These are phyloP conservation scores for Cenchrus fungigraminus DNA, from an alignment of 176 grass and related monocot genomes.

Conservation along the genomic window DNA sequence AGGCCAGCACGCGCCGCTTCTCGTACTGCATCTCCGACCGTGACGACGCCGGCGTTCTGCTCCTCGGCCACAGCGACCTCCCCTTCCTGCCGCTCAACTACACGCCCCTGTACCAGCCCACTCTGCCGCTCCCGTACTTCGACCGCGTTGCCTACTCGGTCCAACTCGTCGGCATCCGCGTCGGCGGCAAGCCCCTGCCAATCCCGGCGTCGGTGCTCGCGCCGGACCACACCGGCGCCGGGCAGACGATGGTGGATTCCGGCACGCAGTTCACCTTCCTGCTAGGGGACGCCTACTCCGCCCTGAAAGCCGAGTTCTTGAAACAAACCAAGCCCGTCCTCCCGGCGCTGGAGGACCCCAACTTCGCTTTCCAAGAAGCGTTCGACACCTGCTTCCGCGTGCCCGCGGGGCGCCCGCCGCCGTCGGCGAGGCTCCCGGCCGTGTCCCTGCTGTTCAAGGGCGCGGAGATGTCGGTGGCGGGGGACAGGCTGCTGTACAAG, in stretches of 20 bases:
- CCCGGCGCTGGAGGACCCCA: conserved; percentile 51
- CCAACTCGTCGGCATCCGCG: conserved; percentile 84
- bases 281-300: conserved; percentile 73
- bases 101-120: conserved; percentile 74
- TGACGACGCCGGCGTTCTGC: conserved; percentile 79
- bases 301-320: conserved; percentile 68
- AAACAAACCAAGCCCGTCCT: conserved; percentile 56
- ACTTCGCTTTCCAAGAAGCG: conserved; percentile 78
- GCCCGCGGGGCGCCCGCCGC: conserved; percentile 36
- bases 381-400: conserved; percentile 86
- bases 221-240: conserved; percentile 93
- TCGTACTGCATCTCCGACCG: conserved; percentile 98
- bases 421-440: conserved; percentile 43
- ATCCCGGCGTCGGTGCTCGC: conserved; percentile 70
- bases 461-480: conserved; percentile 70
- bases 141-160: conserved; percentile 94
- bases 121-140: conserved; percentile 86
- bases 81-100: conserved; percentile 88
- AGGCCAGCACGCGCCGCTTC: conserved; percentile 79
- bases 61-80: conserved; percentile 85
- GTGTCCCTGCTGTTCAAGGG: conserved; percentile 75
- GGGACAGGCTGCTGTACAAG: conserved; percentile 82
- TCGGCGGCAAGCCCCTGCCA: conserved; percentile 53
- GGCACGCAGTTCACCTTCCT: conserved; percentile 99
- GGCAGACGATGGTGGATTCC: conserved; percentile 97